Evolutionary conservation across 148 eudicot species (phyloP).

Genomic region (Rhododendron henanense): DNA sequence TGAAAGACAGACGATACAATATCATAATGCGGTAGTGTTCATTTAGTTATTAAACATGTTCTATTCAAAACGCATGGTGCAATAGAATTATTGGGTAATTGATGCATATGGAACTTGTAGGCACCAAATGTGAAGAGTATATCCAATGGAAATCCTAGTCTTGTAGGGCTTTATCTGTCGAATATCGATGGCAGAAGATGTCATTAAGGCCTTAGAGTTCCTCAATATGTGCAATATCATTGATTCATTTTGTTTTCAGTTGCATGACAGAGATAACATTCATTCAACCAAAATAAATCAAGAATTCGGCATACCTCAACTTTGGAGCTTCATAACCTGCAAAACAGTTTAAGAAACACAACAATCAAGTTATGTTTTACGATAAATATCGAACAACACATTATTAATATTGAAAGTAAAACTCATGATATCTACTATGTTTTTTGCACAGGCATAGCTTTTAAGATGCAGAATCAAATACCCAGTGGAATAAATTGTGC

Average conservation of each 20-base stretch:
- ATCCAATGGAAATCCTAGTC: background rate
- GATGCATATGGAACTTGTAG: background rate
- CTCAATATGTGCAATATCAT: background rate
- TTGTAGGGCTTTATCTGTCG: background rate
- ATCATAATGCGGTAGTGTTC: background rate
- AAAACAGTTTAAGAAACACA: background rate
- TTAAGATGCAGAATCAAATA: background rate
- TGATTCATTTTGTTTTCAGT: background rate
- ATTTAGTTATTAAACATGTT: background rate
- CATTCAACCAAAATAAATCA: background rate
- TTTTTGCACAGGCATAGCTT: background rate
- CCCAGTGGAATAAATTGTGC: background rate
- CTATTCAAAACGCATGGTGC: background rate
- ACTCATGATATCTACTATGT: background rate
- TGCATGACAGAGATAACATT: background rate
- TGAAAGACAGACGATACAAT: background rate
- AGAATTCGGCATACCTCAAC: conserved; percentile 39
- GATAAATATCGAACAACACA: background rate
- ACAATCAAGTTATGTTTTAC: background rate
- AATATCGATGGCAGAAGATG: background rate
- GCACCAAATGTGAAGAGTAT: background rate
- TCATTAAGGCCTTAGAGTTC: background rate
- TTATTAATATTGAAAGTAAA: background rate
- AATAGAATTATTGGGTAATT: background rate
- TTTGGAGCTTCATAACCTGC: conserved; percentile 73